Conservation (phyloP, 1,139 yeast species). For the Yamadazyma spencermartinsiae region DNA sequence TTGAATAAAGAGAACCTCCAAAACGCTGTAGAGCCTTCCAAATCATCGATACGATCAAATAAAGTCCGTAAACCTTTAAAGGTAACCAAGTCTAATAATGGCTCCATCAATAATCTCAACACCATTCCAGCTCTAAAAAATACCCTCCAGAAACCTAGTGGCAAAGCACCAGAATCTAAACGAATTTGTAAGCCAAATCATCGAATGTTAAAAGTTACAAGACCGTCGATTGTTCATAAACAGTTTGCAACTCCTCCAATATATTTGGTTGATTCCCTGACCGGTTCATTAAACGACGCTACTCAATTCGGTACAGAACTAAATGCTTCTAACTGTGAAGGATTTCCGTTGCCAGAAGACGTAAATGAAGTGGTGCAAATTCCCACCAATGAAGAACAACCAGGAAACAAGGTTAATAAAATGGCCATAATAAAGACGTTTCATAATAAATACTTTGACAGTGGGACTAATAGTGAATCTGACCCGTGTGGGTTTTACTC, state of each 20-base stretch:
- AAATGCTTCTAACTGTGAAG: conserved; percentile 62
- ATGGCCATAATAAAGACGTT: conserved; percentile 60
- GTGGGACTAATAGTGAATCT: too few relatives aligned
- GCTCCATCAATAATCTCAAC: conserved; percentile 10
- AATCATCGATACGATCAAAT: conserved; percentile 18
- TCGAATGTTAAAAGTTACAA: conserved; percentile 25
- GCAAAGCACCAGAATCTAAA: conserved; percentile 2
- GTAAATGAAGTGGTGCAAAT: conserved; percentile 64
- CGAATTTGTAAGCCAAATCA: conserved; percentile 46
- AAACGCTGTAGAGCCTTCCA: conserved; percentile 27
- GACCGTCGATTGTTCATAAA: conserved; percentile 43
- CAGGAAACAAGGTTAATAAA: conserved; percentile 26
- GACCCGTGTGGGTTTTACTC: conserved; percentile 32
- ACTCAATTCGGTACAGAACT: conserved; percentile 76
- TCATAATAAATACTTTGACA: conserved; percentile 19
- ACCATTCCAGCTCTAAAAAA: conserved; percentile 33
- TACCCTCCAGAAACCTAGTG: conserved; percentile 20
- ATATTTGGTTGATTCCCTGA: conserved; percentile 65
- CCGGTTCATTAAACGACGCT: conserved; percentile 67
- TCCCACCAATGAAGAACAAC: conserved; percentile 51
- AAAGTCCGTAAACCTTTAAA: conserved; percentile 26
- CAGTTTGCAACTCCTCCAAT: conserved; percentile 32
- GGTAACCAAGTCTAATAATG: conserved; percentile 16
- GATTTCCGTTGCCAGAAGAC: conserved; percentile 63
- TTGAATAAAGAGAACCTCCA: conserved; percentile 37